These are phyloP conservation scores for Fusarium burgessii DNA, from an alignment of 2,329 filamentous ascomycete genomes.

Conservation along the genomic window DNA sequence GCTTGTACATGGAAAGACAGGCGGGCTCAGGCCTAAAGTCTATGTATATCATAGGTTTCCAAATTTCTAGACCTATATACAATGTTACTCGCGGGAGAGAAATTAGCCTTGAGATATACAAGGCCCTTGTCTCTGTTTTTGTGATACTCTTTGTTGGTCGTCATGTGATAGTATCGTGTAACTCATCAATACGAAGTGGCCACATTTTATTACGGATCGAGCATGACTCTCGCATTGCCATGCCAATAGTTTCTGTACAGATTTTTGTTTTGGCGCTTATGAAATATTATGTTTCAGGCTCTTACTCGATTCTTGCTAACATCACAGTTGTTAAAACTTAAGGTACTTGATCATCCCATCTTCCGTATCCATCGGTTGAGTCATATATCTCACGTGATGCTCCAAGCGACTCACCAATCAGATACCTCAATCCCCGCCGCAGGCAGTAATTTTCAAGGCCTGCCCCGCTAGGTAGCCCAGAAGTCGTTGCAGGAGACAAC, in stretches of 20 bases:
- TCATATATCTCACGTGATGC: conserved; percentile 10
- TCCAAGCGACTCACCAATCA: not conserved
- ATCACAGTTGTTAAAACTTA: not conserved
- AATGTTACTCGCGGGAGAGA: not conserved
- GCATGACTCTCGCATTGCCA: not conserved
- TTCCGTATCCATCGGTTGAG: conserved; percentile 2
- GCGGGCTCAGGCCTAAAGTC: no score
- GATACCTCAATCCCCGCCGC: not conserved
- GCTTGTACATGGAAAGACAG: not conserved
- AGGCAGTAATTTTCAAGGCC: conserved; percentile 13
- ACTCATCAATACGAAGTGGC: not conserved
- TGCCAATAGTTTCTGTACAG: not conserved
- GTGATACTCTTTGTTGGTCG: not conserved
- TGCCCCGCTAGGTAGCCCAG: conserved; percentile 26
- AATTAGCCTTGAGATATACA: not conserved
- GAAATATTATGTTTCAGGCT: not conserved
- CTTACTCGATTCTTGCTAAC: not conserved
- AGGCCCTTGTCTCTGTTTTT: not conserved
- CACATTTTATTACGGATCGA: not conserved
- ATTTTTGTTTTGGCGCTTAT: not conserved
- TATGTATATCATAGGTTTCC: not conserved
- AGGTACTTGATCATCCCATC: not conserved
- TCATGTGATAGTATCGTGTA: not conserved
- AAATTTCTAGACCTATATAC: not conserved
- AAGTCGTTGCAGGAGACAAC: conserved; percentile 22